Percentiles rank a stretch among this genome's conserved stretches.
Evolutionary conservation across 116 monocot species (phyloP).

Genomic region (Papilionanthe hybrid): DNA sequence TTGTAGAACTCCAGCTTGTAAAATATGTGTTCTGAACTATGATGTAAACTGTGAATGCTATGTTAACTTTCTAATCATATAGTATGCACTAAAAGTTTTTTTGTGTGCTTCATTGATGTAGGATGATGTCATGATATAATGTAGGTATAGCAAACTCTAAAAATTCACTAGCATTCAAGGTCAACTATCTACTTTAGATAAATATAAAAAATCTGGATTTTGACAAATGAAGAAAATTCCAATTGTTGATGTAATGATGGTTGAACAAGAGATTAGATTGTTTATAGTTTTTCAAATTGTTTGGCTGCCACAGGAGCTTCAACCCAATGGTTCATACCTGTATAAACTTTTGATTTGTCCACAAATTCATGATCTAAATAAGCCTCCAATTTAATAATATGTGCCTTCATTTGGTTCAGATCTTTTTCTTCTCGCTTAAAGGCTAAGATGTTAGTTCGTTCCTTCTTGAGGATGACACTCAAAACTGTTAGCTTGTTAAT

Average conservation of each 20-base stretch:
- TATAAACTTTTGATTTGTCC: no score
- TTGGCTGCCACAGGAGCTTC: no score
- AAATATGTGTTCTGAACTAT: background rate
- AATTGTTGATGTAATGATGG: background rate
- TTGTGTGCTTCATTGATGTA: background rate
- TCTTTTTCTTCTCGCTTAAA: no score
- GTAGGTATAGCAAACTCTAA: background rate
- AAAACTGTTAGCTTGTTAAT: no score
- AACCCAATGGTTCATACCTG: no score
- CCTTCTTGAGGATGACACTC: no score
- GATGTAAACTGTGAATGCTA: background rate
- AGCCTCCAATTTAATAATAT: no score
- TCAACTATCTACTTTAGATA: background rate
- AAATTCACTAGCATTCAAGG: background rate
- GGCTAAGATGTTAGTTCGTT: no score
- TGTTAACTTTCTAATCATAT: background rate
- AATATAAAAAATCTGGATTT: background rate
- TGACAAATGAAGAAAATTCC: background rate
- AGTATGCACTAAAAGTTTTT: background rate
- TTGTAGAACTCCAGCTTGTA: background rate
- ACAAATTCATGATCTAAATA: no score
- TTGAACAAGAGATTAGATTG: background rate
- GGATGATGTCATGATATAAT: background rate
- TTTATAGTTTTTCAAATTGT: background rate
- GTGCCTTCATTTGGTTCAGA: no score